A percentile compares a stretch with the other conserved stretches of the same genome.
Conservation (phyloP, 1,139 yeast species). For the Barnettozyma hawaiiensis region DNA sequence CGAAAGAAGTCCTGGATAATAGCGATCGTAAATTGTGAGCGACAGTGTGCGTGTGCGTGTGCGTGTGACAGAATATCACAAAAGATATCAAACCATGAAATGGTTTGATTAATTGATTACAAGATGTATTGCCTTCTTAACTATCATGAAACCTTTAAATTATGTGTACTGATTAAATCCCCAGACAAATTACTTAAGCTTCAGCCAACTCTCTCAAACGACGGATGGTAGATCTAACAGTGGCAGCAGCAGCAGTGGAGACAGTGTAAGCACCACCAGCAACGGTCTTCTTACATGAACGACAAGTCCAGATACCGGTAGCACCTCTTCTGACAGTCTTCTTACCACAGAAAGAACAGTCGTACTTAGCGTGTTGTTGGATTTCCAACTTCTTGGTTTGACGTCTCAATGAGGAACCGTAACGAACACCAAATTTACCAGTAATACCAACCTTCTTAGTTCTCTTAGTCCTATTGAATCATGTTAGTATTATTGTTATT, state of each 20-base stretch:
- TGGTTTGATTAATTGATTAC: no score
- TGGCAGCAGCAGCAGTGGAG: constrained; percentile 99
- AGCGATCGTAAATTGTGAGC: no score
- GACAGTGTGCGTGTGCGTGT: no score
- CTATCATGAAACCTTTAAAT: constrained; percentile 20
- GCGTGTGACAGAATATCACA: no score
- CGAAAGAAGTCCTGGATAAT: no score
- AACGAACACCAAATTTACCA: constrained; percentile 99
- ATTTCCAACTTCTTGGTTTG: constrained; percentile 99
- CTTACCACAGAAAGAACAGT: constrained; percentile 99
- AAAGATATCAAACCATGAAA: no score
- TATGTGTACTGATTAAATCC: constrained; percentile 12
- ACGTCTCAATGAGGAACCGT: constrained; percentile 99
- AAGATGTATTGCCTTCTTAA: no score
- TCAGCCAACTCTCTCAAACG: constrained; percentile 99
- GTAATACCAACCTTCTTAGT: constrained; percentile 99
- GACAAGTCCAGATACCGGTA: constrained; percentile 98
- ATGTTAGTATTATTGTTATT: constrained; percentile 7
- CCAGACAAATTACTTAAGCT: constrained; percentile 54
- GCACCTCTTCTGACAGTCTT: constrained; percentile 97
- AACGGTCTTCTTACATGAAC: constrained; percentile 90
- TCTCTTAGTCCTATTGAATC: constrained; percentile 82
- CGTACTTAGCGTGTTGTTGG: constrained; percentile 98
- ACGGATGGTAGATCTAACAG: constrained; percentile 99
- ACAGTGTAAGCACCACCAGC: constrained; percentile 99